Evolutionary conservation across 2,329 filamentous ascomycete species (phyloP), one percentile per base, ranked within the genome.

Genomic region (Colletotrichum costaricense): DNA sequence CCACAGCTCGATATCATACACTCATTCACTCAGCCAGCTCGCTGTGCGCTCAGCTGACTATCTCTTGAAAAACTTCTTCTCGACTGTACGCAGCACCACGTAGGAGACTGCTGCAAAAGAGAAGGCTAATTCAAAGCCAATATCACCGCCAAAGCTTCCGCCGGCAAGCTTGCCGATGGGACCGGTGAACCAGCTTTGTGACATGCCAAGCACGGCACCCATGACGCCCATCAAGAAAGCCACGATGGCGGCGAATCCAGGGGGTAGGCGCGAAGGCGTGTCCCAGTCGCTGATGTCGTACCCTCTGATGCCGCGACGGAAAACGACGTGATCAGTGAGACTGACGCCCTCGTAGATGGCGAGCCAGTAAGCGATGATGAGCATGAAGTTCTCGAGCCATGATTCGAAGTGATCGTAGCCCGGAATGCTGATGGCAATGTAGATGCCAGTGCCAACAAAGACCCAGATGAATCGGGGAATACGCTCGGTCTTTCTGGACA

Each of bases 381-480:
- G 82, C 90, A 94, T 93, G 82, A 94, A 93, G 81, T 93, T 92
- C 79, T 92, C 88, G 16, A 94, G 85, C 3, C 93, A 88, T 7
- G 81, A 79, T 75, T 91, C 89, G 80, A 94, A 94, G 78, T 92
- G 86, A 5, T 82, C 82, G 82, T 93, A 94, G 2, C 91, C 93
- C 0, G 92, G 91, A 65, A 95, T 92, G 9, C 91, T 89, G 77
- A 94, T 91, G 28, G 89, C 92, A 75, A 93, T 88, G 80, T 93
- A 93, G 28, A 90, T 86, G 38, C 86, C 85, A 0, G 92, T 92
- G 38, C 86, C 90, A 58, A 93, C 78, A 56, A 89, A 84, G 0
- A 90, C 91, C 91, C 91, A 94, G 75, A 93, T 77, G 82, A 92
- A 93, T 2, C 93, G 90, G 1, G 93, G 93, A 0, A 94, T 86